These are phyloP conservation scores for Priceomyces melissophilus DNA, from an alignment of 805 yeast species.

Conservation along the genomic window DNA sequence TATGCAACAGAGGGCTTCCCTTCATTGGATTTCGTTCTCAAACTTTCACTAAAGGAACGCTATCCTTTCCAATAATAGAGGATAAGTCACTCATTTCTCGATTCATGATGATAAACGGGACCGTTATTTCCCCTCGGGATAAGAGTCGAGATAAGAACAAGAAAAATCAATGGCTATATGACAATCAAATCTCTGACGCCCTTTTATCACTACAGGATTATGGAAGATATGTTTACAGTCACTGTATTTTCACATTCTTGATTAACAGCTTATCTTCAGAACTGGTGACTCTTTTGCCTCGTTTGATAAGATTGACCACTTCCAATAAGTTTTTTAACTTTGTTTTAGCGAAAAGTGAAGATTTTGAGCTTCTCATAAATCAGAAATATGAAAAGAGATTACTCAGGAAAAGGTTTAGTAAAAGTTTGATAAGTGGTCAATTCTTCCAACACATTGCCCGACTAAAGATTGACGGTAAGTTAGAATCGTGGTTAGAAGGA, in stretches of 20 bases:
- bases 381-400: conserved; percentile 4
- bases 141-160: not conserved
- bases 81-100: conserved; percentile 6
- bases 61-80: conserved; percentile 8
- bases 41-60: not conserved
- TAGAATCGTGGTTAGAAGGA: conserved; percentile 9
- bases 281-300: conserved; percentile 3
- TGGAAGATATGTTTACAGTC: conserved; percentile 2
- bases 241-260: conserved; percentile 3
- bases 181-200: conserved; percentile 1
- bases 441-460: conserved; percentile 18
- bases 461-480: conserved; percentile 6
- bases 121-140: conserved; percentile 2
- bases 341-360: conserved; percentile 11
- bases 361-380: conserved; percentile 6
- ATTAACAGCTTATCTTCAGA: not conserved
- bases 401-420: conserved; percentile 6
- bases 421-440: conserved; percentile 10
- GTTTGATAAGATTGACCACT: conserved; percentile 7
- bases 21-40: not conserved
- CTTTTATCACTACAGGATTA: conserved; percentile 4
- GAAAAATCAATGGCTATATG: conserved; percentile 3
- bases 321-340: conserved; percentile 9
- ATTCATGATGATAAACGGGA: conserved; percentile 4
- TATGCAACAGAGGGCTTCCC: conserved; percentile 3